Evolutionary conservation across 1,284 basidiomycete species (phyloP).

Genomic region (Trametes versicolor): DNA sequence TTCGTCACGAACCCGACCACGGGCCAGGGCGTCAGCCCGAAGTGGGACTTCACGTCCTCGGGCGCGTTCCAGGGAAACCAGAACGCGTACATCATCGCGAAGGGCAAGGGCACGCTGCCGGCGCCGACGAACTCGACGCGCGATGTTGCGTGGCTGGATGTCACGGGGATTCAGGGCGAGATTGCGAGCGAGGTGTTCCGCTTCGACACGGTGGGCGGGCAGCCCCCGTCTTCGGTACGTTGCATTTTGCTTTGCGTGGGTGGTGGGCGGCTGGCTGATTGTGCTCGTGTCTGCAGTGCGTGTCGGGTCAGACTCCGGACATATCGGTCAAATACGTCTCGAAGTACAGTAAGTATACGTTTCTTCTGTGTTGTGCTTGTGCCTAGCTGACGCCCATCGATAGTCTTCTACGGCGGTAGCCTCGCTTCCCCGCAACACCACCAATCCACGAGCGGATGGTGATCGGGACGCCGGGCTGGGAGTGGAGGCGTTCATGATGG

Average conservation of each 20-base stretch:
- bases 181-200: constrained; percentile 65
- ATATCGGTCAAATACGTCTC: constrained; percentile 45
- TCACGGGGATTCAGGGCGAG: constrained; percentile 56
- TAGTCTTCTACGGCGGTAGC: constrained; percentile 38
- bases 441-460: background rate
- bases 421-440: background rate
- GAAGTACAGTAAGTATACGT: constrained; percentile 42
- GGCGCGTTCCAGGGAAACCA: constrained; percentile 50
- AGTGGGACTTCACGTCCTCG: constrained; percentile 66
- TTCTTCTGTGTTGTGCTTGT: background rate
- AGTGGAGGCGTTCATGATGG: background rate
- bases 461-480: background rate
- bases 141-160: constrained; percentile 67
- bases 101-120: constrained; percentile 52
- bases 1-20: constrained; percentile 58
- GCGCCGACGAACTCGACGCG: constrained; percentile 53
- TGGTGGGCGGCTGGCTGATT: background rate
- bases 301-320: constrained; percentile 34
- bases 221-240: constrained; percentile 65
- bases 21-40: constrained; percentile 57
- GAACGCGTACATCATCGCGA: constrained; percentile 59
- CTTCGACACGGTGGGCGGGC: constrained; percentile 67
- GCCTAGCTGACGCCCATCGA: background rate
- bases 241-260: background rate
- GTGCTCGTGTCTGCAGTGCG: constrained; percentile 33